Conservation (phyloP, 2,329 filamentous ascomycete species). For the Cordyceps javanica region DNA sequence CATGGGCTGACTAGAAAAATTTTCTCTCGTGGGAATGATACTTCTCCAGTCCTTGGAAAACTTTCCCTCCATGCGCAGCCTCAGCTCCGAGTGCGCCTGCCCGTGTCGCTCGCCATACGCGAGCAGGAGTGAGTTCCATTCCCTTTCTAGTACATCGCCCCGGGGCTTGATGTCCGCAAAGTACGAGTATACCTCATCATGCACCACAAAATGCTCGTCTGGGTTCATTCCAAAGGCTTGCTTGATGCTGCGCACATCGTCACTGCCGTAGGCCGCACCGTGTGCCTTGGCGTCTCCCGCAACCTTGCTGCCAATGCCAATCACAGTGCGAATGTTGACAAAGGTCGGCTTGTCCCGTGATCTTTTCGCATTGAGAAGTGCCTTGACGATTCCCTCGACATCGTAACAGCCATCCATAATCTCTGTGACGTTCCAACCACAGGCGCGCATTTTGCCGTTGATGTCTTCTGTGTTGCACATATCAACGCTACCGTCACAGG, state of each 20-base stretch:
- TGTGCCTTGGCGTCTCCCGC: constrained; percentile 44
- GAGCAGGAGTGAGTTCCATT: constrained; percentile 39
- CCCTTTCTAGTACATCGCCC: constrained; percentile 38
- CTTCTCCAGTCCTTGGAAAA: constrained; percentile 42
- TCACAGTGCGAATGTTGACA: constrained; percentile 47
- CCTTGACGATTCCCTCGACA: constrained; percentile 36
- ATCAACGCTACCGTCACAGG: constrained; percentile 51
- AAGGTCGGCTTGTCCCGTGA: constrained; percentile 42
- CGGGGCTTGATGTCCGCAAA: constrained; percentile 39
- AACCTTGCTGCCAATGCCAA: constrained; percentile 39
- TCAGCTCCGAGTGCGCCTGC: constrained; percentile 44
- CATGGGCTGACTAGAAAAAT: constrained; percentile 39
- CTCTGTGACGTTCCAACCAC: constrained; percentile 50
- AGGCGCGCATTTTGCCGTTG: constrained; percentile 52
- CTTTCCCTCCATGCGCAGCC: constrained; percentile 39
- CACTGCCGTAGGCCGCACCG: constrained; percentile 45
- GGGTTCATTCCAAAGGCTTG: constrained; percentile 18
- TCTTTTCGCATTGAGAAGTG: constrained; percentile 33
- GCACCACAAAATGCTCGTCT: constrained; percentile 30
- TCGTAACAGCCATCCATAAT: constrained; percentile 47
- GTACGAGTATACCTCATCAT: constrained; percentile 43
- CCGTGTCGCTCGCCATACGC: constrained; percentile 40
- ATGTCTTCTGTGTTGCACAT: constrained; percentile 48
- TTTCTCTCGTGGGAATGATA: constrained; percentile 38
- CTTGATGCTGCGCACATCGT: constrained; percentile 37